Percentiles rank a stretch among this genome's conserved stretches.
Evolutionary conservation across 2,329 filamentous ascomycete genomes (phyloP).

Genomic region (Aureobasidium pullulans): DNA sequence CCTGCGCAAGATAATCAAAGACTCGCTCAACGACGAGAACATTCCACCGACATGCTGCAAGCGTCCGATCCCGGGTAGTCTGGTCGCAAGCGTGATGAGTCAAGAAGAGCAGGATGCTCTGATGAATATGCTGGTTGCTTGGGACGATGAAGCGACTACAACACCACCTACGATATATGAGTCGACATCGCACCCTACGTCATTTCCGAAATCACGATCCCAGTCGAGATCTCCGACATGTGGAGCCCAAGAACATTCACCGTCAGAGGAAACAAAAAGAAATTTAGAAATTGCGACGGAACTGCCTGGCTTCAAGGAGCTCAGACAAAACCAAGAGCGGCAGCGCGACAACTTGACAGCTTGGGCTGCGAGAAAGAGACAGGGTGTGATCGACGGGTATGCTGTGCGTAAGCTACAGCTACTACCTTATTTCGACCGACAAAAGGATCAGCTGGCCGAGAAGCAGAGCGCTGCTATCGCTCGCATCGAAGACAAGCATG

Average conservation of each 20-base stretch:
- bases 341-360: constrained; percentile 25
- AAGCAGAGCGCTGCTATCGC: constrained; percentile 32
- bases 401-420: constrained; percentile 6
- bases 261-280: constrained; percentile 11
- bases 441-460: constrained; percentile 13
- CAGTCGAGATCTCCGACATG: neutral
- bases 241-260: neutral
- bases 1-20: constrained; percentile 29
- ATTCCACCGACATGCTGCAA: constrained; percentile 35
- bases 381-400: constrained; percentile 15
- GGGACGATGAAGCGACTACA: constrained; percentile 22
- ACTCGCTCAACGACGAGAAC: constrained; percentile 27
- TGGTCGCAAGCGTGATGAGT: constrained; percentile 33
- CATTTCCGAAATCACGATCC: neutral
- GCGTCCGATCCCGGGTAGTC: constrained; percentile 30
- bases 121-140: constrained; percentile 25
- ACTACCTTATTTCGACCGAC: constrained; percentile 7
- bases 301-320: constrained; percentile 22
- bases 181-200: neutral
- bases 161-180: neutral
- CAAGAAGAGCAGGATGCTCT: constrained; percentile 31
- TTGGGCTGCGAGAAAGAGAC: constrained; percentile 22
- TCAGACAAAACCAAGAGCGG: constrained; percentile 22
- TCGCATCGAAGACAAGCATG: constrained; percentile 38
- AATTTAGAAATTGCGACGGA: constrained; percentile 20